Evolutionary conservation across 1,139 yeast genomes (phyloP), one percentile per base, ranked within the genome.

Genomic region (Suhomyces wounanorum): DNA sequence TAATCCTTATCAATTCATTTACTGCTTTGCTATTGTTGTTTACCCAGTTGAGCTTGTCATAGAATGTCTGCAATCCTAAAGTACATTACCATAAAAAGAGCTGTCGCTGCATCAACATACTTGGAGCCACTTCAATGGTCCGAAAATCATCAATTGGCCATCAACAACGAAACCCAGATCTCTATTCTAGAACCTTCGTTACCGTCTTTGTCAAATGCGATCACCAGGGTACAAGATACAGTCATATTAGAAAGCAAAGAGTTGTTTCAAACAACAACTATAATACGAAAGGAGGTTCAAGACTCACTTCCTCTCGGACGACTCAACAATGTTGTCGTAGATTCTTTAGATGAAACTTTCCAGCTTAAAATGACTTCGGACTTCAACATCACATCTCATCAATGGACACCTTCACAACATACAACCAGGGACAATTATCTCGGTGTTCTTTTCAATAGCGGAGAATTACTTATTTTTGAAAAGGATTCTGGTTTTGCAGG

Each of bases 151-250:
- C 79, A 75, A 56, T 54, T 75, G 48, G 72, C 79, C 3, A 63
- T 77, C 36, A 76, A 74, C 54, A 67, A 65, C 51, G 71, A 72
- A 5, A 60, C 56, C 16, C 73, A 70, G 40, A 49, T 77, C 35
- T 64, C 72, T 1, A 53, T 75, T 5, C 57, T 76, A 13, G 80
- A 75, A 40, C 80, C 81, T 8, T 67, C 64, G 50, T 62, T 73
- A 7, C 80, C 81, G 1, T 57, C 64, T n/a, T 60, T 73, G 25
- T 72, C 69, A 44, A 67, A 65, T 40, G 58, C 68, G 11, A 58
- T 73, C 28, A 59, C 59, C 33, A 44, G 43, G 41, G 49, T 54
- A 21, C 50, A 49, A 10, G 40, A 44, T 9, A 49, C 50, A 26
- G 52, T 50, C 13, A 53, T 63, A 4, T 59, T 75, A n/a, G 69